Percentiles rank a stretch among this genome's conserved stretches.
Evolutionary conservation across 106 monocot species (phyloP).

Genomic region (Iris macrosiphon): DNA sequence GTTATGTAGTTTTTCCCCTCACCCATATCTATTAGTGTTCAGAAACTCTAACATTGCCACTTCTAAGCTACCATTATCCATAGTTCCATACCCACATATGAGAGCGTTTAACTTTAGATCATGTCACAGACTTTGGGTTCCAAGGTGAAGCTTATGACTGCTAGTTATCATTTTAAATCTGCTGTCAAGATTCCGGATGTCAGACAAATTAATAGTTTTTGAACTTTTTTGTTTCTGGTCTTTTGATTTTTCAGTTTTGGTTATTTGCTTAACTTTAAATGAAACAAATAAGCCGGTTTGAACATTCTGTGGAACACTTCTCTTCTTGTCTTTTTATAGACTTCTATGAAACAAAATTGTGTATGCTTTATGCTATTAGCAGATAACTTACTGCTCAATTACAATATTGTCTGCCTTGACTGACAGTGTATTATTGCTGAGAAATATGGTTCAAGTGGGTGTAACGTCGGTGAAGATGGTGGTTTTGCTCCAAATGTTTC

Average conservation of each 20-base stretch:
- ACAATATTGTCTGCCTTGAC: neutral
- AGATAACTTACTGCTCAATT: neutral
- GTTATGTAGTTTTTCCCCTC: neutral
- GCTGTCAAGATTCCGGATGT: neutral
- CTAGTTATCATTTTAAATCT: neutral
- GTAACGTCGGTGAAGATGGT: slow-evolving; percentile 85
- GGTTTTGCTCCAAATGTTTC: slow-evolving; percentile 88
- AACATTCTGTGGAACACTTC: neutral
- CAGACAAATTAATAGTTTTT: neutral
- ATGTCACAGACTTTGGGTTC: neutral
- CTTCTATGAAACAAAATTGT: neutral
- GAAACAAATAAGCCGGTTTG: neutral
- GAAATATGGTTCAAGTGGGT: slow-evolving; percentile 61
- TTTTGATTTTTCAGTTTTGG: too few species aligned
- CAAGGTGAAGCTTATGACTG: neutral
- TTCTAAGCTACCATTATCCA: too few species aligned
- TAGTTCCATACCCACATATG: too few species aligned
- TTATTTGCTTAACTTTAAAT: too few species aligned
- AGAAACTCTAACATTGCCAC: too few species aligned
- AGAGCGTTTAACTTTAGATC: neutral
- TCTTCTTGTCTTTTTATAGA: neutral
- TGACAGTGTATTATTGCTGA: slow-evolving; percentile 61
- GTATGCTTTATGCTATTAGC: neutral
- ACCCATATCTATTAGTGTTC: neutral
- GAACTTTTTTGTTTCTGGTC: too few species aligned